Percentiles rank a stretch among this genome's conserved stretches.
phyloP scores from a whole-genome alignment of 2,329 filamentous ascomycete species.

The Apiospora arundinis region DNA sequence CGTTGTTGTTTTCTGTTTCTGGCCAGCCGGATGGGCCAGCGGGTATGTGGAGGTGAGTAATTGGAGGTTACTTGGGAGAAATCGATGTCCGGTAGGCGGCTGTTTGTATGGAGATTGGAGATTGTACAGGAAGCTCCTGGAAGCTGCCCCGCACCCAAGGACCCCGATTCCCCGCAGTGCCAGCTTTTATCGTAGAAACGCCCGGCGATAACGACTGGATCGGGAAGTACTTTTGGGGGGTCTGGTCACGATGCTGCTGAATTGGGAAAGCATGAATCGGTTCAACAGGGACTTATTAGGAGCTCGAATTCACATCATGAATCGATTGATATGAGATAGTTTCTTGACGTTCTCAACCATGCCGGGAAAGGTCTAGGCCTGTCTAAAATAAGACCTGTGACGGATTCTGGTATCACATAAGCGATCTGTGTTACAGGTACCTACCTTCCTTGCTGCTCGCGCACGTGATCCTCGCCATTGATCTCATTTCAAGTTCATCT shows the following conservation, averaged over 20 bases:
- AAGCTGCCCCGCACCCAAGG: neutral
- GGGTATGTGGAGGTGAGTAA: conserved; percentile 5
- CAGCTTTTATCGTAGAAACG: too few species aligned
- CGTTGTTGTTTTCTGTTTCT: neutral
- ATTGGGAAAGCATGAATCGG: neutral
- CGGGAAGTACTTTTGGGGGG: neutral
- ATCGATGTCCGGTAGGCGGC: neutral
- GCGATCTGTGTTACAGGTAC: neutral
- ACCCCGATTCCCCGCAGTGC: too few species aligned
- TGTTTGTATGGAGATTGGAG: neutral
- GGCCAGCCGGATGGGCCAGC: neutral
- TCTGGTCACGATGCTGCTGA: neutral
- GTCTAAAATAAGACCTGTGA: neutral
- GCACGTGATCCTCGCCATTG: neutral
- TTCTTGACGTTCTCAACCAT: neutral
- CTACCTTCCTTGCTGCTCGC: neutral
- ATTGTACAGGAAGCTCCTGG: neutral
- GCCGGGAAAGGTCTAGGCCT: neutral
- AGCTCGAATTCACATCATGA: neutral
- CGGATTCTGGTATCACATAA: neutral
- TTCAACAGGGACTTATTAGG: neutral
- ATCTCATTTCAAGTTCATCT: neutral
- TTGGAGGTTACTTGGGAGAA: neutral
- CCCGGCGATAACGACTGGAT: too few species aligned
- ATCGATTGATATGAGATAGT: neutral